A percentile compares a stretch with the other conserved stretches of the same genome.
These are phyloP conservation scores for Colletotrichum cordylinicola DNA, from an alignment of 2,329 filamentous ascomycete genomes.

Conservation along the genomic window DNA sequence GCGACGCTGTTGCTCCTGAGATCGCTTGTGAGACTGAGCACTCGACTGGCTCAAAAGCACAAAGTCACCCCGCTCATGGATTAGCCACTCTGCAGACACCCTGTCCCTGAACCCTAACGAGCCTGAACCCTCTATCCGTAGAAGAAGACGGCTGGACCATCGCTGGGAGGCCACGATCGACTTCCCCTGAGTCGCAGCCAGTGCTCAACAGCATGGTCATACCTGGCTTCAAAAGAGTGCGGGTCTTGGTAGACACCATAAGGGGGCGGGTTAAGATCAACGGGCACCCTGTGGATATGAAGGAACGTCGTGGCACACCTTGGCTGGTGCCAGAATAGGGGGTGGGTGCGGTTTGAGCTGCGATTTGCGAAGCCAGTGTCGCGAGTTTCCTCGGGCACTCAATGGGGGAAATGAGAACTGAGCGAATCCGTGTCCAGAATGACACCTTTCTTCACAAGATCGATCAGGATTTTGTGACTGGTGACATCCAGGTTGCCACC, in stretches of 20 bases:
- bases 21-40: background rate
- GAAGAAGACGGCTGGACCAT: background rate
- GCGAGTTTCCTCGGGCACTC: background rate
- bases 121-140: background rate
- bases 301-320: background rate
- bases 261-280: background rate
- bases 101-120: background rate
- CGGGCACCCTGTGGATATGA: background rate
- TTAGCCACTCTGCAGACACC: background rate
- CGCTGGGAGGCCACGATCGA: background rate
- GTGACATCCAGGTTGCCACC: conserved; percentile 36
- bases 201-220: background rate
- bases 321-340: background rate
- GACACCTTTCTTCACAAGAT: conserved; percentile 44
- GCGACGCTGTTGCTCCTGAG: background rate
- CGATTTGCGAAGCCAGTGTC: background rate
- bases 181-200: background rate
- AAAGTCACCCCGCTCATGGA: background rate
- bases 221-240: background rate
- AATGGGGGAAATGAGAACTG: conserved; percentile 27
- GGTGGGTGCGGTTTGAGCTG: background rate
- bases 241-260: background rate
- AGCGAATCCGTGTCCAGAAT: conserved; percentile 40
- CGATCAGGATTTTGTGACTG: conserved; percentile 46
- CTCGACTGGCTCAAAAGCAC: background rate